Evolutionary conservation across 257 asterid genomes (phyloP), one percentile per base, ranked within the genome.

Genomic region (Plantago ovata): DNA sequence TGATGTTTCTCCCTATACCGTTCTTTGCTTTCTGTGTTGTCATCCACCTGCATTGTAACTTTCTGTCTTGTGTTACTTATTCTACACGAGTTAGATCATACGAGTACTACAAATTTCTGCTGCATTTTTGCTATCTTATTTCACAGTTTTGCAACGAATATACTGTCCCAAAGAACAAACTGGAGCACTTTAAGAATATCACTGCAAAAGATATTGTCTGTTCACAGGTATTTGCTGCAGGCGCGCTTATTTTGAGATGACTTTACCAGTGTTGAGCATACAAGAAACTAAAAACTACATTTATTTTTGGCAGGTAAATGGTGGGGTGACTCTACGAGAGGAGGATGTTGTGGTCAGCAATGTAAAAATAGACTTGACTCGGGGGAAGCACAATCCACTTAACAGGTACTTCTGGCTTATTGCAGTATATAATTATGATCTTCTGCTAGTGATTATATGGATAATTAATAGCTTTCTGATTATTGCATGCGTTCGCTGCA

Each of bases 311-410:
- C 64, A 92, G 96, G 80, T 39, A 80, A 75, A 70, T 77, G 84
- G 87, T 3, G 79, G 80, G 19, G 63, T 64, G 63, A 52, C 48
- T 18, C 76, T 92, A 38, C 69, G 53, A 39, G 96, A 85, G 77
- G 96, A 92, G 72, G 98, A 92, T 61, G 82, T 92, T 56, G 84
- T 62, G 61, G 96, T 92, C 36, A 83, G 80, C 87, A 92, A 88
- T 76, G 95, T 82, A 46, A 66, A 70, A 72, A 92, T 92, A 48
- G 96, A 92, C 75, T 72, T 92, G 86, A 83, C 93, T 65, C 84
- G 88, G 23, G 95, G 96, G 61, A 85, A 41, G 70, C 75, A 79
- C 61, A 83, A 88, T 76, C 96, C 98, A 55, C 98, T 92, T 44
- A 88, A 85, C 41, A 85, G 93, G 98, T 92, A 72, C 63, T 56